Evolutionary conservation across 2,329 filamentous ascomycete genomes (phyloP), one percentile per base, ranked within the genome.

Genomic region (Apiospora kogelbergensis): DNA sequence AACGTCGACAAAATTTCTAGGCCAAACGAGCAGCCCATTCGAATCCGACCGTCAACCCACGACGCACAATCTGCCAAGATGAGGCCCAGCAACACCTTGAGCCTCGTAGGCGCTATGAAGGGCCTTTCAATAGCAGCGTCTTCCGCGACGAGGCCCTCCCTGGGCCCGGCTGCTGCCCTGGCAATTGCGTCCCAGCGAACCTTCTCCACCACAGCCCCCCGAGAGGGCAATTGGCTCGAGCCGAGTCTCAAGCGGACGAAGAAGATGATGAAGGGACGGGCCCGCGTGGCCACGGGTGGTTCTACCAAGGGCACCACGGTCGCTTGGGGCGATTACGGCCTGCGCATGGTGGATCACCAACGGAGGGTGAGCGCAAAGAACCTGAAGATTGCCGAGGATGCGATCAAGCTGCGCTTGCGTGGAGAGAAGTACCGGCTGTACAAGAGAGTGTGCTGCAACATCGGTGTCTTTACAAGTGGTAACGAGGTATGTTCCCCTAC

Each of bases 381-480:
- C 75, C 87, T 99, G 72, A 95, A 95, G 82, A 91, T 94, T 77
- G 96, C 94, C 71, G 95, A 97, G 78, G 94, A 98, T 74, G 96
- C 95, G 2, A 98, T 99, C 81, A 95, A 94, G 80, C 89, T 89
- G 76, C 88, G 95, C 71, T 84, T 99, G 63, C 88, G 96, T 83
- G 96, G 96, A 63, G 91, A 97, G 86, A 94, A 94, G 77, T 99
- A 97, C 81, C 90, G 94, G 68, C 81, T 99, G 63, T 99, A 97
- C 83, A 97, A 94, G 84, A 89, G 96, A 71, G 91, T 98, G 67
- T 90, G 90, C 75, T 96, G 95, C 73, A 97, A 97, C 78, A 92
- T 98, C 73, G 96, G 95, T 78, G 97, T 99, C 26, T 99, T 96
- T 81, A 91, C 94, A 69, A 96, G 92, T 80, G 96, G 96, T 69